These are phyloP conservation scores for Mycena leptocephala DNA, from an alignment of 768 basidiomycete species.

Conservation along the genomic window DNA sequence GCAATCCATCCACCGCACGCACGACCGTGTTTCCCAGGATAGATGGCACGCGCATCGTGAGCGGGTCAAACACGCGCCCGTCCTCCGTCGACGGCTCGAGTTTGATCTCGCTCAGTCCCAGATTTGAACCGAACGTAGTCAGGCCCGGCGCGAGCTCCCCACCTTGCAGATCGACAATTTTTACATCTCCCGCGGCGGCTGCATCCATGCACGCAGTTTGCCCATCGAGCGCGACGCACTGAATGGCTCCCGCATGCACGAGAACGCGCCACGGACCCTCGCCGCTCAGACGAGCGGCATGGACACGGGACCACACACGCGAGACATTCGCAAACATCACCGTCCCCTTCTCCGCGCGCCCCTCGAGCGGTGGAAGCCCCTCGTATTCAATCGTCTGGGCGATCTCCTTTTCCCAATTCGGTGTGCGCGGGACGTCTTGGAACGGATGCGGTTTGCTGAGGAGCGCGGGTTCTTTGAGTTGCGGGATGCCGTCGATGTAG, in stretches of 20 bases:
- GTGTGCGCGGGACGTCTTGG: constrained; percentile 69
- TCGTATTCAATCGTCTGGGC: constrained; percentile 69
- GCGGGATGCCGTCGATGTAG: constrained; percentile 87
- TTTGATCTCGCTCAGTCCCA: constrained; percentile 49
- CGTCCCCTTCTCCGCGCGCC: background rate
- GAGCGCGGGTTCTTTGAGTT: constrained; percentile 57
- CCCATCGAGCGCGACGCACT: background rate
- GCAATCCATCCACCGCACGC: constrained; percentile 76
- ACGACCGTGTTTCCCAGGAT: constrained; percentile 62
- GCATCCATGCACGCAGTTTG: background rate
- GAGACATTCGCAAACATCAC: background rate
- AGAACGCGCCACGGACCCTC: background rate
- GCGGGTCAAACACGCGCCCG: constrained; percentile 71
- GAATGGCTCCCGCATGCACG: too few relatives aligned
- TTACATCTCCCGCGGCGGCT: background rate
- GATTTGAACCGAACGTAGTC: constrained; percentile 22
- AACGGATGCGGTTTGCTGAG: constrained; percentile 61
- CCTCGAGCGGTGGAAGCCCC: constrained; percentile 77
- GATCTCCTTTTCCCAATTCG: constrained; percentile 76
- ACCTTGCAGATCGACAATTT: constrained; percentile 71
- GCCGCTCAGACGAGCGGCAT: background rate
- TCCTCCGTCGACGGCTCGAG: constrained; percentile 78
- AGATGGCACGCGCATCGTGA: constrained; percentile 44
- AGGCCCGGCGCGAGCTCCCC: constrained; percentile 68
- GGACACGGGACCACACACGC: background rate